Conservation (phyloP, 805 yeast genomes). For the Torulaspora delbrueckii region DNA sequence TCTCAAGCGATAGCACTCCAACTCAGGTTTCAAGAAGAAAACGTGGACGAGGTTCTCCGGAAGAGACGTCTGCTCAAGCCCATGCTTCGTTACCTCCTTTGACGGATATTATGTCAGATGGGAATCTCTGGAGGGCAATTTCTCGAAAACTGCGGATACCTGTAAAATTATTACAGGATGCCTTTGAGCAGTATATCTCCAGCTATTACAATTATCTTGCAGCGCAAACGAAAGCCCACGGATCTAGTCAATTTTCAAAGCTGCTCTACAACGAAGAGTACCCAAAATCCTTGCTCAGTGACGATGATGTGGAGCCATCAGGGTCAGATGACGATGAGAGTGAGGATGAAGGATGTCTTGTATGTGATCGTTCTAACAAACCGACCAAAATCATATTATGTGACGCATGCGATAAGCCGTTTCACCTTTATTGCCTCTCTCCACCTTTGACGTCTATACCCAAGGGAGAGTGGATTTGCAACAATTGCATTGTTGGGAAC, state of each 20-base stretch:
- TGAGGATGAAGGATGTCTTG: constrained; percentile 40
- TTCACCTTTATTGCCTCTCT: constrained; percentile 62
- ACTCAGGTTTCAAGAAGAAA: constrained; percentile 1
- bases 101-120: constrained; percentile 15
- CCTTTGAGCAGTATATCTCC: constrained; percentile 29
- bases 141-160: constrained; percentile 13
- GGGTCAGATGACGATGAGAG: constrained; percentile 26
- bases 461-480: constrained; percentile 70
- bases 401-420: constrained; percentile 67
- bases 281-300: constrained; percentile 35
- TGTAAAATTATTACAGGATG: constrained; percentile 10
- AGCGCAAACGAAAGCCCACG: constrained; percentile 10
- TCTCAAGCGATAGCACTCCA: neutral
- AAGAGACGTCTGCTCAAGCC: neutral
- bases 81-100: constrained; percentile 4
- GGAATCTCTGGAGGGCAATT: constrained; percentile 29
- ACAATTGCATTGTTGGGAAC: constrained; percentile 76
- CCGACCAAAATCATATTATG: constrained; percentile 54
- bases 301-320: constrained; percentile 14
- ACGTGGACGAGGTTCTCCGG: constrained; percentile 11
- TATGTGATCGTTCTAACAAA: constrained; percentile 45
- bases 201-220: constrained; percentile 36
- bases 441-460: constrained; percentile 54
- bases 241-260: constrained; percentile 16
- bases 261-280: constrained; percentile 24